phyloP scores from a whole-genome alignment of 1,284 basidiomycete species.

The Cryptococcus sp. region DNA sequence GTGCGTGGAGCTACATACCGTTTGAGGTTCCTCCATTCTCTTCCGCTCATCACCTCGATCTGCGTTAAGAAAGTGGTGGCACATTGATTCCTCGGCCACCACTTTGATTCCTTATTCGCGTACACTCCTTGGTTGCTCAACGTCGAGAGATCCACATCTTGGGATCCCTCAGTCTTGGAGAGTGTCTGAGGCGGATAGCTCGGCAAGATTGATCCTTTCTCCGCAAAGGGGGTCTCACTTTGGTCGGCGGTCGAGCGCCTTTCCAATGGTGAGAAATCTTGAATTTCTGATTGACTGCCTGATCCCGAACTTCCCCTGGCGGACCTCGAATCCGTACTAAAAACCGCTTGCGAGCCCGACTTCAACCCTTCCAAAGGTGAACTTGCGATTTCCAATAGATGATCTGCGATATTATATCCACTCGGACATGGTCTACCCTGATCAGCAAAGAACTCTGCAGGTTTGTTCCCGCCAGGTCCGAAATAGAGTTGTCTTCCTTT shows the following conservation, averaged over 20 bases:
- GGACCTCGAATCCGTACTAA: not conserved
- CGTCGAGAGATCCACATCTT: conserved; percentile 13
- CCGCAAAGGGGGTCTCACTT: conserved; percentile 13
- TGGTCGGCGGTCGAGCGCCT: not conserved
- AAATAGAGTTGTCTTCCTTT: conserved; percentile 74
- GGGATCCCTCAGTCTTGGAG: not conserved
- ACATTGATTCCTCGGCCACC: conserved; percentile 23
- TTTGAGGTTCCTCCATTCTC: conserved; percentile 76
- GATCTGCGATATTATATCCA: conserved; percentile 85
- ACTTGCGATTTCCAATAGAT: conserved; percentile 77
- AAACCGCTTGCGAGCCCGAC: conserved; percentile 4
- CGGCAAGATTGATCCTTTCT: conserved; percentile 7
- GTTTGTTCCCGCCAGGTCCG: conserved; percentile 65
- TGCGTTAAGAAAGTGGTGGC: conserved; percentile 77
- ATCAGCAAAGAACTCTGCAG: conserved; percentile 60
- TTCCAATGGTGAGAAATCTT: not conserved
- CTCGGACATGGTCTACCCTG: conserved; percentile 54
- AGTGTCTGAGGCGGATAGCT: conserved; percentile 17
- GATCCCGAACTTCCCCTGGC: not conserved
- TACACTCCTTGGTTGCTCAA: conserved; percentile 1
- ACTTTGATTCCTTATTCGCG: conserved; percentile 6
- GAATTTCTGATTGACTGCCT: not conserved
- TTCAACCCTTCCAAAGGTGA: conserved; percentile 51
- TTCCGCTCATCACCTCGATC: conserved; percentile 65
- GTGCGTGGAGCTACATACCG: conserved; percentile 49